Percentiles rank a stretch among this genome's conserved stretches.
Evolutionary conservation across 23 red algal genomes (phyloP).

Genomic region (Pyropia haitanensis): DNA sequence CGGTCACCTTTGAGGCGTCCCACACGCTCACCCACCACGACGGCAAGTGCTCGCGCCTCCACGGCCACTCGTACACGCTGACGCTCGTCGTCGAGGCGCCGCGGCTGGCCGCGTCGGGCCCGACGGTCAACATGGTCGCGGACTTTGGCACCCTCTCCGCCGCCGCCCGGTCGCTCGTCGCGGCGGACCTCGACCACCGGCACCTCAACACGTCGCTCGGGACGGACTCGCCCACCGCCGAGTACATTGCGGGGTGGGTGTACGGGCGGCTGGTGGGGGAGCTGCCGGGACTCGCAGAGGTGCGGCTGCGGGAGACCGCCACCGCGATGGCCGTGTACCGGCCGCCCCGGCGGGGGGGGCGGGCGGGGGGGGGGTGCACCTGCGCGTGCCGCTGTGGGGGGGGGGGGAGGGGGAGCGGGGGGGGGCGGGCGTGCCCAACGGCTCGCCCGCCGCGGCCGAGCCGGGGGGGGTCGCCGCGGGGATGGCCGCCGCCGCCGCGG

Average conservation of each 20-base stretch:
- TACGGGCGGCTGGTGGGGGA: slow-evolving; percentile 32
- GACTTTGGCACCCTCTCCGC: slow-evolving; percentile 77
- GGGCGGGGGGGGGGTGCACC: too few species aligned
- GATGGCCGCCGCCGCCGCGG: too few species aligned
- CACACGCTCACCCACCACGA: slow-evolving; percentile 80
- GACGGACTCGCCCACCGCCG: slow-evolving; percentile 92
- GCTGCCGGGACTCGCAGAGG: slow-evolving; percentile 41
- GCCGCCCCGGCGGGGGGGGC: background rate
- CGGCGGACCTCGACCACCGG: slow-evolving; percentile 71
- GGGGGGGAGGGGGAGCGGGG: too few species aligned
- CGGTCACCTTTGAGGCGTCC: slow-evolving; percentile 85
- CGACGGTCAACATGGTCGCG: slow-evolving; percentile 65
- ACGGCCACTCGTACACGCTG: slow-evolving; percentile 93
- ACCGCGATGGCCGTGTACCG: slow-evolving; percentile 18
- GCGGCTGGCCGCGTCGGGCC: slow-evolving; percentile 40
- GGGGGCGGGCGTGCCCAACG: too few species aligned
- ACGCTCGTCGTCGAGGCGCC: slow-evolving; percentile 29
- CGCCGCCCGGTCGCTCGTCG: slow-evolving; percentile 26
- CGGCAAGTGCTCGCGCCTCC: slow-evolving; percentile 80
- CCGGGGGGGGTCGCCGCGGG: too few species aligned
- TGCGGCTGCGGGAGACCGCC: slow-evolving; percentile 29
- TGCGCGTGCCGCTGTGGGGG: too few species aligned
- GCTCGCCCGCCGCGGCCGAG: too few species aligned
- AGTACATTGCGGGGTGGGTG: slow-evolving; percentile 86
- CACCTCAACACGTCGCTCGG: slow-evolving; percentile 83